Evolutionary conservation across 192 early-diverging fungal species (phyloP), one percentile per base, ranked within the genome.

Genomic region (Umbelopsis sp.): DNA sequence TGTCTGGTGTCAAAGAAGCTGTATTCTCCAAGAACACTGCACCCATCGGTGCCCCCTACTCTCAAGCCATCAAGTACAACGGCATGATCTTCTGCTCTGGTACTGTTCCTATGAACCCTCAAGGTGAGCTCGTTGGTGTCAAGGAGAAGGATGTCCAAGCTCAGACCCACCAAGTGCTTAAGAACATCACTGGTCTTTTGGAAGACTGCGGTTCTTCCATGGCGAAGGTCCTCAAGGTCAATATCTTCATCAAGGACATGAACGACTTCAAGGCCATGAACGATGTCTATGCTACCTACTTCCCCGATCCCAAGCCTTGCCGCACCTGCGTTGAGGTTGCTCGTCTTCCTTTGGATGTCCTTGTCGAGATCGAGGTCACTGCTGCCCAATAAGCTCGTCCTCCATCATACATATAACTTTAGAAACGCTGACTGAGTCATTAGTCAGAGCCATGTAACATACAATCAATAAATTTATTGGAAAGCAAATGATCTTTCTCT

Each of bases 231-330:
- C 88, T 95, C 78, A 98, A 98, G 86, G 93, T 93, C 21, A 96
- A 93, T 25, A 93, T 96, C 55, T 98, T 96, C 77, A 74, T 97
- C 45, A 91, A 94, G 80, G 85, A 86, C 75, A 92, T 92, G 85
- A 90, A 91, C 81, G 93, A 95, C 80, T 97, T 96, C 84, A 85
- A 75, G n/a, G 80, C 78, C 25, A 93, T 98, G 84, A 98, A 98
- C 81, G 90, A 93, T 71, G 82, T 91, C 64, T 98, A 98, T 72
- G 87, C 81, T 49, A 66, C 58, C 46, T 72, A 66, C 58, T 88
- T 88, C 81, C 81, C 79, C 51, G 80, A 74, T 1, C 80, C 70
- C 46, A 80, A 80, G 52, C 91, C 91, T 30, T 88, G 89, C 22
- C 85, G 91, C 46, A 85, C 91, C 16, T 86, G 87, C 49, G 91